Conservation (phyloP, 129 eudicot genomes). For the Helianthus tuberosus region DNA sequence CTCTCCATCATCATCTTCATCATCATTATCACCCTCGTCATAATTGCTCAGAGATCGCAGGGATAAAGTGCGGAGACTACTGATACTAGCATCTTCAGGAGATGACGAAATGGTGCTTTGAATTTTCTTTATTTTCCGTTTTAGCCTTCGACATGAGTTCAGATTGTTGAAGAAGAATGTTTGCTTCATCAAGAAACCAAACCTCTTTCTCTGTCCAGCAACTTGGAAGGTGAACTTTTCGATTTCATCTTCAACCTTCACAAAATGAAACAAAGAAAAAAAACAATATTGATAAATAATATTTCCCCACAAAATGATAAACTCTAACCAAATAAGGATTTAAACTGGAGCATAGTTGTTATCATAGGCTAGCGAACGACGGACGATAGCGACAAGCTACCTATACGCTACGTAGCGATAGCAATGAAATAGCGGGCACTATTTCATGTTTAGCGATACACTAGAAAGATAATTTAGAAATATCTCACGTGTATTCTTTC, state of each 20-base stretch:
- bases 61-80: not conserved
- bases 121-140: conserved; percentile 26
- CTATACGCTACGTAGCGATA: too few species aligned
- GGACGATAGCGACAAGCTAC: too few species aligned
- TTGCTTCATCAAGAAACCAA: conserved; percentile 36
- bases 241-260: conserved; percentile 39
- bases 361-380: too few species aligned
- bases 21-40: not conserved
- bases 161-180: conserved; percentile 40
- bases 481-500: too few species aligned
- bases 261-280: too few species aligned
- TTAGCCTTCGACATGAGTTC: conserved; percentile 43
- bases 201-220: conserved; percentile 37
- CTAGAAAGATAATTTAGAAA: too few species aligned
- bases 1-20: conserved; percentile 7
- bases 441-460: too few species aligned
- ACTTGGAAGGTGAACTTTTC: conserved; percentile 41
- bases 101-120: not conserved
- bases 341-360: too few species aligned
- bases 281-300: too few species aligned
- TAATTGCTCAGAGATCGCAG: not conserved
- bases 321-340: too few species aligned
- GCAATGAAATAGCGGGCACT: too few species aligned
- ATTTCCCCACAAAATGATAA: too few species aligned
- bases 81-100: not conserved